Percentiles rank a stretch among this genome's conserved stretches.
Evolutionary conservation across 495 filamentous ascomycete species (phyloP).

Genomic region (Aspergillus coremiiformis): DNA sequence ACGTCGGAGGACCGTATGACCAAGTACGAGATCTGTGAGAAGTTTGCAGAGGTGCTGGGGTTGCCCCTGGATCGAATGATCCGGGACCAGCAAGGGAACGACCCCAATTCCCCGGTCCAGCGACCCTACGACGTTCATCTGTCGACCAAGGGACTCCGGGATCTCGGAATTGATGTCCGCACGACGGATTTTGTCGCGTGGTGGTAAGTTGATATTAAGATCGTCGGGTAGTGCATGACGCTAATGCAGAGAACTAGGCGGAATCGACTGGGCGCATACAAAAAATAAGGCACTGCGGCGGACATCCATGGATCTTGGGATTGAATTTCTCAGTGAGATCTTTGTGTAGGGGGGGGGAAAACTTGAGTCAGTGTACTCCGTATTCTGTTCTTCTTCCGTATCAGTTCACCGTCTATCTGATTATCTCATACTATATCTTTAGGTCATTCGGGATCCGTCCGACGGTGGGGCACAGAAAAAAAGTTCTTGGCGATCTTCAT

Average conservation of each 20-base stretch:
- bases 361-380: too few species aligned
- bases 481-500: too few species aligned
- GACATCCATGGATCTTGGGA: too few species aligned
- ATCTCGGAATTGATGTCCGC: constrained; percentile 67
- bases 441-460: too few species aligned
- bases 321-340: too few species aligned
- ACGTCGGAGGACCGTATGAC: constrained; percentile 80
- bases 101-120: constrained; percentile 65
- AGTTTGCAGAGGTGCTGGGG: constrained; percentile 74
- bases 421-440: too few species aligned
- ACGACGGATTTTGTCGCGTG: constrained; percentile 73
- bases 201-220: constrained; percentile 56
- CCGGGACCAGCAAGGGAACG: constrained; percentile 65
- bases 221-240: constrained; percentile 9
- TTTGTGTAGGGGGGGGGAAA: too few species aligned
- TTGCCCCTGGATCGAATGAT: constrained; percentile 63
- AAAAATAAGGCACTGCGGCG: constrained; percentile 19
- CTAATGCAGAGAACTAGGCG: constrained; percentile 28
- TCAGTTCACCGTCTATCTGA: too few species aligned
- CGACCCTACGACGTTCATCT: constrained; percentile 88
- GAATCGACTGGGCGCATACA: constrained; percentile 32
- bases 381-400: too few species aligned
- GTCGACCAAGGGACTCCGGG: constrained; percentile 64
- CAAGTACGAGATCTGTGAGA: constrained; percentile 84
- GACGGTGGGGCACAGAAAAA: too few species aligned